Evolutionary conservation across 805 yeast genomes (phyloP), one percentile per base, ranked within the genome.

Genomic region (Lachancea waltii): DNA sequence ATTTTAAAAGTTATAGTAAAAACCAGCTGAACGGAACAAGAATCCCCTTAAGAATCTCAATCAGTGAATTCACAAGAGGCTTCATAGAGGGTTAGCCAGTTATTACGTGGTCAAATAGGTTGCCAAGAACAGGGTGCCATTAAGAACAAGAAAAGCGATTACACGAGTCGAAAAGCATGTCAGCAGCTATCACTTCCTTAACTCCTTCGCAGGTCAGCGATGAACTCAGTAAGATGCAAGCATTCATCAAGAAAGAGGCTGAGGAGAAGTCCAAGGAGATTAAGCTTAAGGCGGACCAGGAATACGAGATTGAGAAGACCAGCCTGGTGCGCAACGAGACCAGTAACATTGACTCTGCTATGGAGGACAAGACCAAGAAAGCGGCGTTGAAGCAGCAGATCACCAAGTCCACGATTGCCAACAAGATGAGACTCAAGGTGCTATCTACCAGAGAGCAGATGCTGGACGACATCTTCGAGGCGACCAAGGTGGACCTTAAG

Each of bases 161-260:
- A n/a, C n/a, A n/a, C n/a, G n/a, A n/a, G n/a, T n/a, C n/a, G n/a
- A n/a, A n/a, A n/a, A n/a, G n/a, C n/a, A 64, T 63, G 69, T 56
- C 70, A 31, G 49, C 66, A 35, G 50, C 63, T 23, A 58, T 58
- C 33, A 54, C 62, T 21, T 53, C 64, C 25, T 45, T 60, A 35
- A 58, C 63, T 10, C 63, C 64, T 14, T 52, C 50, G 37, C 58
- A 89, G 87, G 97, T 90, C 51, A 87, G 83, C 58, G 86, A 86
- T 53, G 98, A 92, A 72, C 84, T 92, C 65, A 80, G 81, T 63
- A 92, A 92, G 73, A 92, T 92, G 97, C 95, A 90, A 63, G 89
- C 94, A 60, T 92, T 92, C 79, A 92, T 92, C 75, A 85, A 83
- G 69, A 92, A 90, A 76, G 99, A 92, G 70, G 99, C 99, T 27